phyloP scores from a whole-genome alignment of 148 eudicot genomes.

The Rheum nobile region DNA sequence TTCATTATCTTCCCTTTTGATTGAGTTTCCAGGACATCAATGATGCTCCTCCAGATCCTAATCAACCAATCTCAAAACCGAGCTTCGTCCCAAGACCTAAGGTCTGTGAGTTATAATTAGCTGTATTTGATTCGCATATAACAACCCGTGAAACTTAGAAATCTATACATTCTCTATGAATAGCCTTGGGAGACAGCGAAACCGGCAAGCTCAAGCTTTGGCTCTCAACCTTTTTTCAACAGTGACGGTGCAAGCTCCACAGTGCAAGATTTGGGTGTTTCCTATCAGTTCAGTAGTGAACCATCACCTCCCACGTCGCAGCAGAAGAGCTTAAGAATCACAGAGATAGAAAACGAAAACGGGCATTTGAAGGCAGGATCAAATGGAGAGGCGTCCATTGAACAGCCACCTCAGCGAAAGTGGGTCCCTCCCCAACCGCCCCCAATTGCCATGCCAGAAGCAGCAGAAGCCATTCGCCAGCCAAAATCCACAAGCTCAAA shows the following conservation, averaged over 20 bases:
- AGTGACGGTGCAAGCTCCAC: too few species aligned
- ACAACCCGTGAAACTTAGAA: neutral
- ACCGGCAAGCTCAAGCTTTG: neutral
- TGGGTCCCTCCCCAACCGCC: neutral
- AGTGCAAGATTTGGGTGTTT: neutral
- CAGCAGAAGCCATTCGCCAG: neutral
- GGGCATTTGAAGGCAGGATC: neutral
- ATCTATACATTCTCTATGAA: neutral
- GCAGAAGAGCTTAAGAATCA: neutral
- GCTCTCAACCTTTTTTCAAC: too few species aligned
- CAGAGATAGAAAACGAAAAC: neutral
- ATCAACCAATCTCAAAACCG: slow-evolving; percentile 71
- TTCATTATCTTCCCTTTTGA: neutral
- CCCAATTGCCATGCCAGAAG: neutral
- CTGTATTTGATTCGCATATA: neutral
- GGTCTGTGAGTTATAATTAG: slow-evolving; percentile 22
- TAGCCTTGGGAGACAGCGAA: neutral
- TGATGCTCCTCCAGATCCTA: slow-evolving; percentile 82
- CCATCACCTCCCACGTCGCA: neutral
- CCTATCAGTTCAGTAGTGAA: neutral
- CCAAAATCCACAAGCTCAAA: slow-evolving; percentile 38
- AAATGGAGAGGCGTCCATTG: neutral
- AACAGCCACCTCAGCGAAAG: neutral
- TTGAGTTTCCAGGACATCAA: slow-evolving; percentile 58
- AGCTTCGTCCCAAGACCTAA: slow-evolving; percentile 60